Percentiles rank a stretch among this genome's conserved stretches.
These are phyloP conservation scores for Aspergillus jensenii DNA, from an alignment of 2,329 filamentous ascomycete genomes.

Conservation along the genomic window DNA sequence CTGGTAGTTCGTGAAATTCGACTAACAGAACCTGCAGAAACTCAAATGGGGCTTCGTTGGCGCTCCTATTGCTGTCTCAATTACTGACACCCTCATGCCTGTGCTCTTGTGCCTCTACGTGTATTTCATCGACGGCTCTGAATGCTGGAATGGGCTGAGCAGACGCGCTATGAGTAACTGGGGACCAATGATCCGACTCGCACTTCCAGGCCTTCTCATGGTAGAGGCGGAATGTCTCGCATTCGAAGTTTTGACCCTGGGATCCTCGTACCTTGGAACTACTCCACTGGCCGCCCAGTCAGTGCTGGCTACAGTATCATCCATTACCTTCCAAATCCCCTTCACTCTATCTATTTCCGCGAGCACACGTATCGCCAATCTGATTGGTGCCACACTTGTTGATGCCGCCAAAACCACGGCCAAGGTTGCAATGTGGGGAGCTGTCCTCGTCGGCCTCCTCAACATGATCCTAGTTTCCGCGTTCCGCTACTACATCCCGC, in stretches of 20 bases:
- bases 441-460: slow-evolving; percentile 70
- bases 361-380: slow-evolving; percentile 84
- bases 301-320: slow-evolving; percentile 73
- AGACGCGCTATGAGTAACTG: slow-evolving; percentile 69
- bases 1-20: neutral
- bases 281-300: slow-evolving; percentile 84
- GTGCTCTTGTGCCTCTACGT: slow-evolving; percentile 73
- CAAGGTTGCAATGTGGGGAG: slow-evolving; percentile 70
- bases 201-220: slow-evolving; percentile 88
- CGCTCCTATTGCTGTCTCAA: slow-evolving; percentile 72
- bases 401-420: slow-evolving; percentile 77
- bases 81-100: slow-evolving; percentile 74
- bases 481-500: slow-evolving; percentile 71
- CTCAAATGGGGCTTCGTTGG: slow-evolving; percentile 71
- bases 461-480: slow-evolving; percentile 70
- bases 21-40: slow-evolving; percentile 30
- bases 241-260: slow-evolving; percentile 88
- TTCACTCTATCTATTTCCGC: slow-evolving; percentile 88
- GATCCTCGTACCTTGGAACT: slow-evolving; percentile 74
- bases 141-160: slow-evolving; percentile 83
- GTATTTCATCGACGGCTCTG: slow-evolving; percentile 65
- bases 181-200: slow-evolving; percentile 81
- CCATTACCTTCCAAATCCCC: slow-evolving; percentile 84
- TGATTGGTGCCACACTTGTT: slow-evolving; percentile 83
- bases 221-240: slow-evolving; percentile 90